Base-by-base conservation (phyloP, 495 filamentous ascomycete genomes). In the Penicillium pancosmium region DNA sequence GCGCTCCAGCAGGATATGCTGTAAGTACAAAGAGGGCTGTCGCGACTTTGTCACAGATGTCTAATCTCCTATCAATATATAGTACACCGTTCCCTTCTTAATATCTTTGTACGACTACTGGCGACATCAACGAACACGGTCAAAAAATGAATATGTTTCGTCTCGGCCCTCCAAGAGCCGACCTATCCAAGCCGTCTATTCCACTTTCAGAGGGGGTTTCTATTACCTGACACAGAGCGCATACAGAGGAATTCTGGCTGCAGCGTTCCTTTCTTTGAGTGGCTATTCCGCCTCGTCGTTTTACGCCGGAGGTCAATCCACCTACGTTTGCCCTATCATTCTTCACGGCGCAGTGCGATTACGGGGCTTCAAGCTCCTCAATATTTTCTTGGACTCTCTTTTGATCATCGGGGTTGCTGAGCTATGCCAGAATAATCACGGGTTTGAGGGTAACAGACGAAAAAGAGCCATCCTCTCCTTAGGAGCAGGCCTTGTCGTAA, bases 281-380 rank as follows among this genome's bases (percentile, higher is more conserved):
- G 75, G 75, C 0, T 57, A 64, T 27, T 41, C 73, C 33, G 62
- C 66, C 34, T 57, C 66, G 10, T 68, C 64, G 1, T 68, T 75
- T 6, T 53, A 62, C 1, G 55, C 56, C 23, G 73, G 71, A 23
- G 65, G 61, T 18, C 68, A 66, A 16, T 82, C 80, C 13, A 81
- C 75, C 1, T 80, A 78, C 55, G 78, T 83, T 27, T 83, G 80
- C 59, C 72, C 79, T 18, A 64, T 73, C 8, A 58, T 67, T 12
- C 68, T 68, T 15, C 54, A 67, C 13, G 66, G 63, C 18, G 60
- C 63, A 41, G 51, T 61, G 13, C 60, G 57, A 11, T 50, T 78
- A 15, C 73, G 60, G 10, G 50, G 58, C 3, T 47, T 75, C 19
- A 70, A 64, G 54, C 21, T 72, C 5, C 21, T 70, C 23, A 69